Evolutionary conservation across 495 filamentous ascomycete species (phyloP).

Genomic region (Podospora pseudoanserina): DNA sequence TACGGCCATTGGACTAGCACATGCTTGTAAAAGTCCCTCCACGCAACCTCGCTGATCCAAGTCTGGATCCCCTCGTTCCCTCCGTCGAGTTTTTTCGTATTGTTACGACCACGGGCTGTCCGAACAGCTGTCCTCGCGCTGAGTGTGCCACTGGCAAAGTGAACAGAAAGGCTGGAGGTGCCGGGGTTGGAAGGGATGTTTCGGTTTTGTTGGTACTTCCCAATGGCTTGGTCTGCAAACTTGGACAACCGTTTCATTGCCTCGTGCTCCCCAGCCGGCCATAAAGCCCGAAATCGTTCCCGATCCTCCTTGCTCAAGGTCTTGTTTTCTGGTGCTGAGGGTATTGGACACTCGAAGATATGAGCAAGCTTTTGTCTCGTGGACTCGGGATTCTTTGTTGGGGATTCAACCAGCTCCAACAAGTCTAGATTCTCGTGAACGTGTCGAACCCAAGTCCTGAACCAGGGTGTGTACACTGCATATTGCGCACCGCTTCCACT

Average conservation of each 20-base stretch:
- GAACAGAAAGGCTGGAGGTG: constrained; percentile 74
- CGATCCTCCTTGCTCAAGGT: constrained; percentile 56
- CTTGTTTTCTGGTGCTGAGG: constrained; percentile 63
- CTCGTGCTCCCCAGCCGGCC: constrained; percentile 79
- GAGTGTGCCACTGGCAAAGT: constrained; percentile 73
- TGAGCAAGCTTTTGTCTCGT: constrained; percentile 51
- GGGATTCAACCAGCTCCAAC: constrained; percentile 57
- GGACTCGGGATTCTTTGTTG: constrained; percentile 55
- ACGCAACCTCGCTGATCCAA: constrained; percentile 88
- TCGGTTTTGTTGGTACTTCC: constrained; percentile 57
- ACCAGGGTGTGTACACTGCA: constrained; percentile 82
- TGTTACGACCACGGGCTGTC: constrained; percentile 64
- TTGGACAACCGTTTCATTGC: constrained; percentile 60
- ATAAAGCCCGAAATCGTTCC: constrained; percentile 54
- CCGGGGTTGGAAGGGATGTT: constrained; percentile 57
- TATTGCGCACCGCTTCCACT: constrained; percentile 72
- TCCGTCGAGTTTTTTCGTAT: constrained; percentile 62
- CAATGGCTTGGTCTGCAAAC: constrained; percentile 67
- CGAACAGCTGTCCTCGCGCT: constrained; percentile 72
- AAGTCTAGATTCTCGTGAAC: constrained; percentile 64
- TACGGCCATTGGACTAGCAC: constrained; percentile 85
- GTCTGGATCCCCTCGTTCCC: constrained; percentile 62
- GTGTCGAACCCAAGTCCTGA: constrained; percentile 66
- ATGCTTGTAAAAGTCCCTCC: constrained; percentile 92
- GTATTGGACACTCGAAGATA: constrained; percentile 64